These are phyloP conservation scores for Syncephalis fuscata DNA, from an alignment of 371 early-diverging fungal genomes.

Conservation along the genomic window DNA sequence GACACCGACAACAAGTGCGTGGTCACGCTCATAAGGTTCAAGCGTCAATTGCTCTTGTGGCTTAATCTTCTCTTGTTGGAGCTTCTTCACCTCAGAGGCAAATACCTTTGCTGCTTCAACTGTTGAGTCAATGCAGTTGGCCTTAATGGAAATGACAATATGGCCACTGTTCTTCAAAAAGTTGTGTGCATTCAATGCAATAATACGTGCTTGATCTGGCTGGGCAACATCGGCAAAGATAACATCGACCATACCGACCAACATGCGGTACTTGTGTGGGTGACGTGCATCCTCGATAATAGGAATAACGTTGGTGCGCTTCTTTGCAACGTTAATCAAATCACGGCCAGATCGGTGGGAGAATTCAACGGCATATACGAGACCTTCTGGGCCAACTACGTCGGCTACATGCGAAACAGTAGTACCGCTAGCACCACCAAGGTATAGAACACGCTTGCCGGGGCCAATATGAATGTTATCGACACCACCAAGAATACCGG, in stretches of 20 bases:
- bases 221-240: slow-evolving; percentile 99
- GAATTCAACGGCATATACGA: slow-evolving; percentile 99
- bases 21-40: slow-evolving; percentile 99
- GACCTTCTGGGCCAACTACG: slow-evolving; percentile 96
- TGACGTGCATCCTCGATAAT: slow-evolving; percentile 99
- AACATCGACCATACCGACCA: slow-evolving; percentile 99
- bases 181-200: slow-evolving; percentile 97
- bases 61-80: slow-evolving; percentile 97
- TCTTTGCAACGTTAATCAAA: slow-evolving; percentile 99
- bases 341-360: slow-evolving; percentile 99
- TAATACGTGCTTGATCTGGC: slow-evolving; percentile 99
- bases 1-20: slow-evolving; percentile 96
- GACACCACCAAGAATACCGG: slow-evolving; percentile 98
- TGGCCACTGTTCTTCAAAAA: slow-evolving; percentile 98
- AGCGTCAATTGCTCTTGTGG: slow-evolving; percentile 99
- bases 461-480: slow-evolving; percentile 96
- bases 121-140: slow-evolving; percentile 99
- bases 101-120: slow-evolving; percentile 97
- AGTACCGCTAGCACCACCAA: slow-evolving; percentile 98
- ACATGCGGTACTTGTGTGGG: slow-evolving; percentile 99
- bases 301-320: slow-evolving; percentile 99
- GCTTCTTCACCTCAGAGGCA: slow-evolving; percentile 98
- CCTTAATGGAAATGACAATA: slow-evolving; percentile 99
- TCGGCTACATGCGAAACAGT: slow-evolving; percentile 99
- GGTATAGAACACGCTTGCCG: slow-evolving; percentile 97